Evolutionary conservation across 2,329 filamentous ascomycete genomes (phyloP).

Genomic region (Sporothrix variecibatus): DNA sequence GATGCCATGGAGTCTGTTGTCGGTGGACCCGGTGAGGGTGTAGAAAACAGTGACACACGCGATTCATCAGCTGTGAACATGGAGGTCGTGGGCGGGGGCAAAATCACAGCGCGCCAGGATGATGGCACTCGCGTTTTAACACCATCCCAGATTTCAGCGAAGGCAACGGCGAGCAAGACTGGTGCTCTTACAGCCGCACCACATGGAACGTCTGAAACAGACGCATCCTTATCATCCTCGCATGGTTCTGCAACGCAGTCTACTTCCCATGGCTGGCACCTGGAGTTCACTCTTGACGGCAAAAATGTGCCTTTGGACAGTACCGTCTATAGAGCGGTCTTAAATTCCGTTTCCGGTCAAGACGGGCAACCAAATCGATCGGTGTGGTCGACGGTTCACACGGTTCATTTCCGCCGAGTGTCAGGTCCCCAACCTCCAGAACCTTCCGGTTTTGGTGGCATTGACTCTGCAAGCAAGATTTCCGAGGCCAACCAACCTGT

Average conservation of each 20-base stretch:
- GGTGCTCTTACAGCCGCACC: slow-evolving; percentile 43
- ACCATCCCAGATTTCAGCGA: slow-evolving; percentile 62
- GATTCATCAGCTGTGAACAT: slow-evolving; percentile 89
- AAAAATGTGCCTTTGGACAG: slow-evolving; percentile 87
- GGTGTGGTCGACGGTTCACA: slow-evolving; percentile 87
- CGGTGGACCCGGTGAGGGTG: slow-evolving; percentile 85
- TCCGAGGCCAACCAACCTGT: not conserved
- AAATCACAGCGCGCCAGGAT: slow-evolving; percentile 87
- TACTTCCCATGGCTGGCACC: slow-evolving; percentile 90
- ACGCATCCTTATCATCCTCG: slow-evolving; percentile 68
- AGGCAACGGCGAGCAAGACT: slow-evolving; percentile 36
- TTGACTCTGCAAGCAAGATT: slow-evolving; percentile 50
- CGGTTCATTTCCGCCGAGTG: slow-evolving; percentile 88
- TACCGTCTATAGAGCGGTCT: slow-evolving; percentile 92
- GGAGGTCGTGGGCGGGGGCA: slow-evolving; percentile 82
- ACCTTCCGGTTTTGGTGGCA: slow-evolving; percentile 59
- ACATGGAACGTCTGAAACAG: slow-evolving; percentile 50
- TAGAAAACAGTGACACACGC: slow-evolving; percentile 69
- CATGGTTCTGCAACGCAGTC: slow-evolving; percentile 83
- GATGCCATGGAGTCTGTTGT: slow-evolving; percentile 80
- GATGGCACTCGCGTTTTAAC: slow-evolving; percentile 86
- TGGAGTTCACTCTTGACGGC: slow-evolving; percentile 87
- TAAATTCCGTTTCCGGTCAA: slow-evolving; percentile 55
- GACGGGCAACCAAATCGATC: slow-evolving; percentile 72
- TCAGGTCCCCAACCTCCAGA: slow-evolving; percentile 79